Conservation (phyloP, 129 eudicot genomes). For the Centaurea solstitialis region DNA sequence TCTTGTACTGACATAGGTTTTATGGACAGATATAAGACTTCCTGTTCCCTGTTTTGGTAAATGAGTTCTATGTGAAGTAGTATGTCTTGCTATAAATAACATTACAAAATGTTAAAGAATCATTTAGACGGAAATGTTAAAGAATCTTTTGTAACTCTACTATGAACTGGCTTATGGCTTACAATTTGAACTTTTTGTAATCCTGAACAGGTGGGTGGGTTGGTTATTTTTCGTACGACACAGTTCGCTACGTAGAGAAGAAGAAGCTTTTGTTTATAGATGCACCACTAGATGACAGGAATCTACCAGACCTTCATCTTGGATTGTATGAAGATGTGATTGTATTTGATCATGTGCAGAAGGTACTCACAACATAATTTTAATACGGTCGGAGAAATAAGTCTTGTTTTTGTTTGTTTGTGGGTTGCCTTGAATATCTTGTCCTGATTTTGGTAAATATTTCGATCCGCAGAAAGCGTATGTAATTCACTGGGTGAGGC, state of each 20-base stretch:
- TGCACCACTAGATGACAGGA: conserved; percentile 80
- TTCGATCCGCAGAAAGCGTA: conserved; percentile 63
- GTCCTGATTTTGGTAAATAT: conserved; percentile 7
- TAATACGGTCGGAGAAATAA: conserved; percentile 5
- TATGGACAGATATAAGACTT: too few species aligned
- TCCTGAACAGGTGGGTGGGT: conserved; percentile 90
- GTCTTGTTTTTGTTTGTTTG: too few species aligned
- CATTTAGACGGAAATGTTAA: neutral
- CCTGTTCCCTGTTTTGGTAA: too few species aligned
- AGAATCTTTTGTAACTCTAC: neutral
- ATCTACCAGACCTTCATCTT: conserved; percentile 79
- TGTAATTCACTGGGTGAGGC: conserved; percentile 87
- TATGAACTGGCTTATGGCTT: neutral
- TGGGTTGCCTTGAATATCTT: neutral
- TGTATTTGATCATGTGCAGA: conserved; percentile 91
- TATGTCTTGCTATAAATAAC: neutral
- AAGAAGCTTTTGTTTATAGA: conserved; percentile 68
- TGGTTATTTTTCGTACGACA: conserved; percentile 94
- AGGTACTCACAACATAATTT: conserved; percentile 51
- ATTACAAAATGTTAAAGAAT: neutral
- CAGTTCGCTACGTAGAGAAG: conserved; percentile 77
- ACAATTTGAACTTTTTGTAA: conserved; percentile 4
- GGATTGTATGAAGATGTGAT: conserved; percentile 89
- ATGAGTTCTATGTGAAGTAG: neutral
- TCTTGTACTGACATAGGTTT: too few species aligned